phyloP scores from a whole-genome alignment of 768 basidiomycete genomes.

The Tulasnella sp. region DNA sequence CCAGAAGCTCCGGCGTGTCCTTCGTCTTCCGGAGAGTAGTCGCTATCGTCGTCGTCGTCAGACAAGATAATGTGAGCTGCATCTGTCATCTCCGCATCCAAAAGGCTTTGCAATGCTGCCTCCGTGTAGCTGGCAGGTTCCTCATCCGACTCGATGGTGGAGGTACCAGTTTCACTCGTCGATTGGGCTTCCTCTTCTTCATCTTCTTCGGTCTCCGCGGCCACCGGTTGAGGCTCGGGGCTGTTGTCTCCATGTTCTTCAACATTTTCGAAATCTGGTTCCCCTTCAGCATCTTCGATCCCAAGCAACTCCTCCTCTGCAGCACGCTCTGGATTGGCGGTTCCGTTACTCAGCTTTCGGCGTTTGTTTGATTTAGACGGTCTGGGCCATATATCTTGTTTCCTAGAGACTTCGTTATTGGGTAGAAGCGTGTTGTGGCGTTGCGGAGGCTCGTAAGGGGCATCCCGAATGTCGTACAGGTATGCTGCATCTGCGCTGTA shows the following conservation, averaged over 20 bases:
- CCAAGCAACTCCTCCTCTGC: slow-evolving; percentile 28
- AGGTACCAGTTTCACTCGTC: neutral
- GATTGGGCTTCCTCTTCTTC: neutral
- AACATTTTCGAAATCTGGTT: neutral
- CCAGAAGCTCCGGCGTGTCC: slow-evolving; percentile 46
- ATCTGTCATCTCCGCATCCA: slow-evolving; percentile 6
- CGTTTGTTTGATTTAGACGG: slow-evolving; percentile 2
- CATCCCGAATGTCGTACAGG: slow-evolving; percentile 72
- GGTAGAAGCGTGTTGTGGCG: slow-evolving; percentile 38
- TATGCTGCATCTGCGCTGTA: slow-evolving; percentile 75
- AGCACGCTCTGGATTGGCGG: slow-evolving; percentile 35
- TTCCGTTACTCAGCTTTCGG: slow-evolving; percentile 30
- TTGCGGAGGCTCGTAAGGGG: slow-evolving; percentile 46
- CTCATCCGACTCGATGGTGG: neutral
- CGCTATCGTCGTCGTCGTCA: slow-evolving; percentile 44
- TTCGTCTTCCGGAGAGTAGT: slow-evolving; percentile 43
- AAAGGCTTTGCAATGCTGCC: neutral
- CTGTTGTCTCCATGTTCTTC: neutral
- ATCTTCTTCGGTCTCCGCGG: neutral
- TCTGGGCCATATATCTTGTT: neutral
- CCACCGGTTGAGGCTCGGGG: neutral
- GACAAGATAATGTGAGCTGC: neutral
- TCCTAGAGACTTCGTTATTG: slow-evolving; percentile 27
- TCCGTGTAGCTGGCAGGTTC: slow-evolving; percentile 3
- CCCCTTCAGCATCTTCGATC: slow-evolving; percentile 9